A percentile compares a stretch with the other conserved stretches of the same genome.
phyloP scores from a whole-genome alignment of 129 eudicot species.

The Saussurea involucrata region DNA sequence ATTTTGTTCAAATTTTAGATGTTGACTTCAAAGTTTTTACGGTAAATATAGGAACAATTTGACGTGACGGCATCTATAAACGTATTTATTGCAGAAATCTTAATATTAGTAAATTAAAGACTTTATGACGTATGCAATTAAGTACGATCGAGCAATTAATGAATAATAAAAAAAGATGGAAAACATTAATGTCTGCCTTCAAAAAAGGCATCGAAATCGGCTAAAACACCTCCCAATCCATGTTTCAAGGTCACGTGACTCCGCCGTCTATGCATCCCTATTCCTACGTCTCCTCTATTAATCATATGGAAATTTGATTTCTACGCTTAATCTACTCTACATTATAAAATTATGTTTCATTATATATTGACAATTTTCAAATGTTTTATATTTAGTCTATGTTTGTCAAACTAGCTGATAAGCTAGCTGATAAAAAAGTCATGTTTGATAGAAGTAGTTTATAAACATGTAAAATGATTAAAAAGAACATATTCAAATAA shows the following conservation, averaged over 20 bases:
- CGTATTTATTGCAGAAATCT: neutral
- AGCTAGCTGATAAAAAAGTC: too few relatives aligned
- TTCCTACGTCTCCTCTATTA: neutral
- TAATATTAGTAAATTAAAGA: neutral
- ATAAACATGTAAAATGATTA: too few relatives aligned
- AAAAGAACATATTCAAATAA: too few relatives aligned
- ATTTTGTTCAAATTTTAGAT: too few relatives aligned
- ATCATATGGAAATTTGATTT: neutral
- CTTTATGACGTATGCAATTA: constrained; percentile 23
- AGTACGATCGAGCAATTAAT: neutral
- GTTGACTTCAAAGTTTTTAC: too few relatives aligned
- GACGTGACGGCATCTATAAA: neutral
- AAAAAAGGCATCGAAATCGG: constrained; percentile 18
- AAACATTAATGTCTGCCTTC: constrained; percentile 16
- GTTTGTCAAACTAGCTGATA: too few relatives aligned
- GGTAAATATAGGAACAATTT: neutral
- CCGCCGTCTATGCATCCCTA: constrained; percentile 10
- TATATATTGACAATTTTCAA: too few relatives aligned
- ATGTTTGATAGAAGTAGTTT: too few relatives aligned
- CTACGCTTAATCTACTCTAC: neutral
- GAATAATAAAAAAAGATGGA: constrained; percentile 3
- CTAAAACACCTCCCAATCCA: constrained; percentile 11
- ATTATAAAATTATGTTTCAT: neutral
- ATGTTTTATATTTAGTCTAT: too few relatives aligned
- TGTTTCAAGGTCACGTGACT: constrained; percentile 12